Conservation (phyloP, 164 flowering plant genomes). For the Platanus orientalis region DNA sequence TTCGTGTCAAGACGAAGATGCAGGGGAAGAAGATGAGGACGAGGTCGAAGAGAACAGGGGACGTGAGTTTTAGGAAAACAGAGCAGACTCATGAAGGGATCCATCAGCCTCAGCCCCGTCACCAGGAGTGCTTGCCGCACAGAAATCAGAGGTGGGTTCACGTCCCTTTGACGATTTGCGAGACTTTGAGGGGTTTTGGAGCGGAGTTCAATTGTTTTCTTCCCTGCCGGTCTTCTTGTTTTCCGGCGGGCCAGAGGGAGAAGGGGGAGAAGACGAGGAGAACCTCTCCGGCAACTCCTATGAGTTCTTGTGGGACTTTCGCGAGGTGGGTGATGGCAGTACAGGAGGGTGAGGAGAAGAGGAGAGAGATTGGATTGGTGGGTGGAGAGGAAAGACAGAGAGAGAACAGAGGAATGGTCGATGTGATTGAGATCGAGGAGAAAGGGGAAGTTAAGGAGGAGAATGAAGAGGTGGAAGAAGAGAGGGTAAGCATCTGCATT, state of each 20-base stretch:
- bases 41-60: no score
- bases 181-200: slow-evolving; percentile 66
- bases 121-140: no score
- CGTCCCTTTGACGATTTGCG: slow-evolving; percentile 77
- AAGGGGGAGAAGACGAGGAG: slow-evolving; percentile 21
- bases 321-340: slow-evolving; percentile 66
- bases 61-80: slow-evolving; percentile 53
- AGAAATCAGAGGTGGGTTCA: slow-evolving; percentile 85
- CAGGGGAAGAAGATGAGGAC: slow-evolving; percentile 60
- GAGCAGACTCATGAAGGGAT: slow-evolving; percentile 25
- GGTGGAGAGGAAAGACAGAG: slow-evolving; percentile 30
- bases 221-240: slow-evolving; percentile 53
- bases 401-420: slow-evolving; percentile 7
- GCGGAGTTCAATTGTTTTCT: slow-evolving; percentile 70
- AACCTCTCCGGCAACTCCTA: not conserved
- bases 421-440: slow-evolving; percentile 38
- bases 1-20: slow-evolving; percentile 82
- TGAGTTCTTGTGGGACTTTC: slow-evolving; percentile 54
- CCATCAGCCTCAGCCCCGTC: slow-evolving; percentile 1
- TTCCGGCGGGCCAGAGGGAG: slow-evolving; percentile 30
- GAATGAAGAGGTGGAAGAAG: slow-evolving; percentile 26
- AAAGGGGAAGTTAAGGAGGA: slow-evolving; percentile 20
- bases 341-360: slow-evolving; percentile 45
- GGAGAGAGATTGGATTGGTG: slow-evolving; percentile 54
- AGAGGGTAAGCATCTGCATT: slow-evolving; percentile 54